Evolutionary conservation across 257 asterid species (phyloP).

Genomic region (Cordia subcordata): DNA sequence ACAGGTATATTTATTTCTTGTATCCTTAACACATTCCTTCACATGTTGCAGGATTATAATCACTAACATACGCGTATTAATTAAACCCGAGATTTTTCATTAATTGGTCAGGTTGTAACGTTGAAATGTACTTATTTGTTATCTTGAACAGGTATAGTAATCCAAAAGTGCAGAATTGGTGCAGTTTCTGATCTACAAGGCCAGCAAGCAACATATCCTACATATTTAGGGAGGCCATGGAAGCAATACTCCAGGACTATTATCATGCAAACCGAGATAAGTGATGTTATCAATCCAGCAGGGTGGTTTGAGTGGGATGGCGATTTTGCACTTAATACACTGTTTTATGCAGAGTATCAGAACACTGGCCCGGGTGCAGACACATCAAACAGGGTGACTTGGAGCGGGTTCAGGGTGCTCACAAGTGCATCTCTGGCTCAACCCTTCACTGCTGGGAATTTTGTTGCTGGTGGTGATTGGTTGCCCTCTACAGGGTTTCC

Average conservation of each 20-base stretch:
- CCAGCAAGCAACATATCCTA: conserved; percentile 28
- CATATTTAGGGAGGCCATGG: conserved; percentile 89
- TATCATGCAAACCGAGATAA: conserved; percentile 48
- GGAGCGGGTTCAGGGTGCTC: conserved; percentile 55
- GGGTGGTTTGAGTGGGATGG: conserved; percentile 78
- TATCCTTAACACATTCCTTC: too few relatives aligned
- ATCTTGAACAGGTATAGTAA: conserved; percentile 48
- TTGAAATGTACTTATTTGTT: too few relatives aligned
- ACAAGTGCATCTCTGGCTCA: conserved; percentile 33
- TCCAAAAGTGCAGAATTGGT: conserved; percentile 70
- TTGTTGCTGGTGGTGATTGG: conserved; percentile 44
- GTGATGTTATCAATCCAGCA: conserved; percentile 32
- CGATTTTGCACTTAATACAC: conserved; percentile 42
- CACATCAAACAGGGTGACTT: conserved; percentile 44
- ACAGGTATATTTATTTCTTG: conserved; percentile 22
- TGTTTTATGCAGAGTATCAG: conserved; percentile 75
- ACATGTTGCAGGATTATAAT: too few relatives aligned
- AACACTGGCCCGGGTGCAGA: conserved; percentile 70
- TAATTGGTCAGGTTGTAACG: too few relatives aligned
- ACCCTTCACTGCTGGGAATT: conserved; percentile 38
- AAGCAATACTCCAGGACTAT: conserved; percentile 59
- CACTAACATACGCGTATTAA: too few relatives aligned
- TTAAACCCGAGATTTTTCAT: too few relatives aligned
- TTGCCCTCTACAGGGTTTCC: conserved; percentile 51
- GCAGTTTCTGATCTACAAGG: conserved; percentile 44